Base-by-base conservation (phyloP, 148 eudicot genomes). In the Heliamphora exappendiculata region DNA sequence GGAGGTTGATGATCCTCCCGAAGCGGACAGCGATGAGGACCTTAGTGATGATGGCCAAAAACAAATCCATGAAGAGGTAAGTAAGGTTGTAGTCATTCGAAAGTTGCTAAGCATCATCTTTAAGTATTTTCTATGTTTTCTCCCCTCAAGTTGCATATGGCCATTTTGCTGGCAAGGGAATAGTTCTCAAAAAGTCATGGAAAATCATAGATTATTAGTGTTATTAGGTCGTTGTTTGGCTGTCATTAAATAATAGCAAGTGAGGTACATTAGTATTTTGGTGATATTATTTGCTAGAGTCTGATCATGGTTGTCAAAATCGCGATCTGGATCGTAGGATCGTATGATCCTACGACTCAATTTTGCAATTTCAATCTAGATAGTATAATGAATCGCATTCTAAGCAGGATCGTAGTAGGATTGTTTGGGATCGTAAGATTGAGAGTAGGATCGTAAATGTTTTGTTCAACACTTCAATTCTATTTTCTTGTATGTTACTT, bases 1-100 rank as follows among this genome's bases (percentile, higher is more conserved):
- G 85, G 98, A 93, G 81, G 84, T 84, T 70, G 98, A 92, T 81
- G 98, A 90, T 64, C 84, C 88, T 22, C 85, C 85, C 65, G 93
- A 87, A 62, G 28, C 82, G 64, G 97, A 87, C 69, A 94, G 94
- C 31, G 98, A 94, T 80, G 98, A 92, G 79, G 98, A 94, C 78
- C 71, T 86, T 16, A 89, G 88, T 76, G 97, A 90, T 66, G 89
- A 80, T 66, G 79, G 75, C 63, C 81, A 59, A 50, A 82, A 86
- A 76, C 86, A 85, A 68, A 78, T 81, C 37, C 88, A 84, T 28
- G 98, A 92, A 74, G 98, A 94, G 96, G 98, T 94, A 90, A 54
- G 37, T 28, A 73, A 26, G 31, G 39, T 9, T 60, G 77, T 36
- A 2, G 4, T 39, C 13, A 8, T 22, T 65, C 50, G 24, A 53